Base-by-base conservation (phyloP, 2,329 filamentous ascomycete genomes). In the Aureobasidium sp. region DNA sequence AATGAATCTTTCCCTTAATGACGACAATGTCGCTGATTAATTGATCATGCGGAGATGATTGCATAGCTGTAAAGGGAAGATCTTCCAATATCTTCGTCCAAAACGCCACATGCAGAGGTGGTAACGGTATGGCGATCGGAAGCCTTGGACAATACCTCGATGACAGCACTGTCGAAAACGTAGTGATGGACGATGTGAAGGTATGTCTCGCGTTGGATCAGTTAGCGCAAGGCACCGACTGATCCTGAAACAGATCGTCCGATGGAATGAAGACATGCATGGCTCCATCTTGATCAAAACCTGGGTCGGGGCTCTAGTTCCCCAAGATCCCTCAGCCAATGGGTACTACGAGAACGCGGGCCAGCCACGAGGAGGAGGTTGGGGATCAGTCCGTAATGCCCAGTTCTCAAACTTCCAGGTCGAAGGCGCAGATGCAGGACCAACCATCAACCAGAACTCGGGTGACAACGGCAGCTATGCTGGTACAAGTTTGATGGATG, bases 51-150 rank as follows among this genome's bases (percentile, higher is more conserved):
- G 44, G 85, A 67, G 87, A 80, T 69, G 75, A 82, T 62, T 90
- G 87, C 72, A 80, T 85, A 29, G 80, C 81, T 44, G 77, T 80
- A 64, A 90, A 88, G 73, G 78, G 81, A 46, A 79, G 87, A 72
- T 85, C 84, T 62, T 79, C 84, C 72, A 84, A 87, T 67, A 78
- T 82, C 64, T 72, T 75, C 39, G 72, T 80, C 62, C 78, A 81
- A 62, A 87, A 83, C 69, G 66, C 78, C 7, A 77, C 75, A 63
- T 89, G 84, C 61, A 75, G 76, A 46, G 78, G 79, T 13, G 81
- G 81, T 3, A 84, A 84, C 63, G 77, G 77, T 57, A 76, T 77
- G 32, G 81, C 82, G 5, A 76, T 78, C 42, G 82, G 82, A 1
- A 79, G 75, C 64, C 72, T 84, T 1, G 81, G 81, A 2, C 82